Percentiles rank a stretch among this genome's conserved stretches.
Conservation (phyloP, 495 filamentous ascomycete genomes). For the Podospora comata region DNA sequence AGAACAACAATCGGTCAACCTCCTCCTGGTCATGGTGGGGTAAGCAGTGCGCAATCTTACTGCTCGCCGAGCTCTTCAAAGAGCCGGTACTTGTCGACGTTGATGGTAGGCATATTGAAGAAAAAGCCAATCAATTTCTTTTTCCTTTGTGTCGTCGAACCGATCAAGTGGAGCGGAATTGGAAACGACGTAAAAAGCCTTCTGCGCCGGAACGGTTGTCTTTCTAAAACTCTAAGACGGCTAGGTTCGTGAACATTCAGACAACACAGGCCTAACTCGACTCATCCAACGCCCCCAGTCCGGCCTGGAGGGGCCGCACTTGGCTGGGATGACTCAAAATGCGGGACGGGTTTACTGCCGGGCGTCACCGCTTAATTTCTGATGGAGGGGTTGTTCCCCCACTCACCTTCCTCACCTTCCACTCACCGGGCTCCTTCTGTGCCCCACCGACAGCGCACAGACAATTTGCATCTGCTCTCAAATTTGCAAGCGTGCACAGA, state of each 20-base stretch:
- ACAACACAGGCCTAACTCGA: conserved; percentile 9
- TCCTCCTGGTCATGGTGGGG: conserved; percentile 26
- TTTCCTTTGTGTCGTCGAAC: not conserved
- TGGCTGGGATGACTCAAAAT: conserved; percentile 33
- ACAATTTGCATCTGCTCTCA: not conserved
- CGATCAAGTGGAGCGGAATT: conserved; percentile 6
- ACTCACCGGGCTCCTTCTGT: too few relatives aligned
- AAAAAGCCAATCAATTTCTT: not conserved
- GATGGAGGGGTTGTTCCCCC: not conserved
- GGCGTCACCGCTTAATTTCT: conserved; percentile 16
- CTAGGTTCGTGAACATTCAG: conserved; percentile 21
- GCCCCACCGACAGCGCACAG: not conserved
- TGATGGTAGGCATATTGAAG: conserved; percentile 80
- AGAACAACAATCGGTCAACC: conserved; percentile 8
- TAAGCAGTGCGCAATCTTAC: conserved; percentile 47
- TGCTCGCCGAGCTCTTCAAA: conserved; percentile 87
- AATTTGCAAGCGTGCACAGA: conserved; percentile 25
- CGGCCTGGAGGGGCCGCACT: conserved; percentile 3
- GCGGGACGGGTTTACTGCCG: conserved; percentile 31
- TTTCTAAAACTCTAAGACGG: conserved; percentile 10
- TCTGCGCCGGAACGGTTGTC: conserved; percentile 2
- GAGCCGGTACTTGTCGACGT: conserved; percentile 90
- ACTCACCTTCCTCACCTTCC: not conserved
- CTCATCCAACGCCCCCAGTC: conserved; percentile 15
- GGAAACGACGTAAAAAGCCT: conserved; percentile 15